A percentile compares a stretch with the other conserved stretches of the same genome.
These are phyloP conservation scores for Ophiosphaerella korrae DNA, from an alignment of 2,329 filamentous ascomycete genomes.

Conservation along the genomic window DNA sequence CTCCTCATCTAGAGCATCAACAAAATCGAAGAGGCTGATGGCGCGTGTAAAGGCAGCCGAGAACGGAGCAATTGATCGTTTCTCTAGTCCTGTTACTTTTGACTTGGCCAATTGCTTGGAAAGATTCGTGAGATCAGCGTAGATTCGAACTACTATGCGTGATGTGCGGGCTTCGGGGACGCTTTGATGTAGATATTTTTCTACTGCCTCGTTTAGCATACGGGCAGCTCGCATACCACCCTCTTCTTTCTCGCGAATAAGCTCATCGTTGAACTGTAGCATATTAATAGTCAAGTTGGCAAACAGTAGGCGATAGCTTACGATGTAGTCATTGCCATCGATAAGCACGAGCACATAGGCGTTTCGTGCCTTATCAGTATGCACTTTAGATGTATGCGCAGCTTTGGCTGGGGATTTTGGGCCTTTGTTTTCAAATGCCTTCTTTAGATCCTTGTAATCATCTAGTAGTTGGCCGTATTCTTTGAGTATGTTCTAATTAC, in stretches of 20 bases:
- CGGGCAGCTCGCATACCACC: slow-evolving; percentile 63
- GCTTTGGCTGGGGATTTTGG: slow-evolving; percentile 45
- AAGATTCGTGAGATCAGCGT: slow-evolving; percentile 60
- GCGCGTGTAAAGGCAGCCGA: slow-evolving; percentile 62
- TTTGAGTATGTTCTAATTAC: slow-evolving; percentile 38
- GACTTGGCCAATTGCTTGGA: slow-evolving; percentile 57
- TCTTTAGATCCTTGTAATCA: slow-evolving; percentile 61
- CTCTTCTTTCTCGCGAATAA: slow-evolving; percentile 55
- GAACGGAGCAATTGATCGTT: slow-evolving; percentile 62
- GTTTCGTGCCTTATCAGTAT: slow-evolving; percentile 49
- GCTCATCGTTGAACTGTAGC: slow-evolving; percentile 55
- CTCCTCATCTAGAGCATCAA: slow-evolving; percentile 66
- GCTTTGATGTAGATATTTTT: slow-evolving; percentile 37
- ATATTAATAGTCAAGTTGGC: slow-evolving; percentile 1
- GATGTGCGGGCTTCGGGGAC: slow-evolving; percentile 51
- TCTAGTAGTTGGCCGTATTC: slow-evolving; percentile 56
- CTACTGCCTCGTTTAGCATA: slow-evolving; percentile 58
- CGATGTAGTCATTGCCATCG: slow-evolving; percentile 65
- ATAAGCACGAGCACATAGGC: slow-evolving; percentile 66
- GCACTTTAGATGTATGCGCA: slow-evolving; percentile 15
- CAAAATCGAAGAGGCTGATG: slow-evolving; percentile 64
- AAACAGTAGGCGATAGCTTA: slow-evolving; percentile 9
- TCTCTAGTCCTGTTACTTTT: slow-evolving; percentile 59
- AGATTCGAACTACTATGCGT: slow-evolving; percentile 61
- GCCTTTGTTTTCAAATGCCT: slow-evolving; percentile 62